These are phyloP conservation scores for Fusarium staphyleae DNA, from an alignment of 2,329 filamentous ascomycete genomes.

Conservation along the genomic window DNA sequence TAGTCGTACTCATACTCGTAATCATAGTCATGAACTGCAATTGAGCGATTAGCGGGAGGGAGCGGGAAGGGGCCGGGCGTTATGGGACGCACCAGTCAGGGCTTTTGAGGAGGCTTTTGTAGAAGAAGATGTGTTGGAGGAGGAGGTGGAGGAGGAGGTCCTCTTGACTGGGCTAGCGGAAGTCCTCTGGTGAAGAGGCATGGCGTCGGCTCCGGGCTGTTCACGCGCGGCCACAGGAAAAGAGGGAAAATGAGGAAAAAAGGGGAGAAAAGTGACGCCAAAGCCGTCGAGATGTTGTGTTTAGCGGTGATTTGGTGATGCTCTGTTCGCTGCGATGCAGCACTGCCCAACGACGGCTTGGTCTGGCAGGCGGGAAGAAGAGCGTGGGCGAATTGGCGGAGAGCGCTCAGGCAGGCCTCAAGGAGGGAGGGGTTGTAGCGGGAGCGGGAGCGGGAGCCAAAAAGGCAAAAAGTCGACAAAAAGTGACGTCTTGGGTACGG, in stretches of 20 bases:
- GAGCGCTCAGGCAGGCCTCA: conserved; percentile 27
- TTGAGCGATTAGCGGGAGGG: conserved; percentile 23
- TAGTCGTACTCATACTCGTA: conserved; percentile 39
- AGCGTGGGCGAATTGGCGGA: conserved; percentile 35
- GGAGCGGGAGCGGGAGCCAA: conserved; percentile 38
- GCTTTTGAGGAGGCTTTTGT: conserved; percentile 34
- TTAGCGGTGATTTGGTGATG: conserved; percentile 31
- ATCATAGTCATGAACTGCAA: conserved; percentile 33
- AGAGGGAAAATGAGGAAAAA: conserved; percentile 22
- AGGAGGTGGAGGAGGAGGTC: conserved; percentile 19
- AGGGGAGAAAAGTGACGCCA: conserved; percentile 17
- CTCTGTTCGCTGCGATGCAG: conserved; percentile 40
- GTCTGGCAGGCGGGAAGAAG: conserved; percentile 40
- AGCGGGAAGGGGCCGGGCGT: conserved; percentile 19
- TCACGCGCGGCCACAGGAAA: conserved; percentile 33
- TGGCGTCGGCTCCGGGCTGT: conserved; percentile 33
- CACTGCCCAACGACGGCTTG: conserved; percentile 42
- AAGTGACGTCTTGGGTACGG: conserved; percentile 31
- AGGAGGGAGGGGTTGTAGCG: conserved; percentile 30
- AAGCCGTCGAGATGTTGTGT: conserved; percentile 29
- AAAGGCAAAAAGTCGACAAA: conserved; percentile 22
- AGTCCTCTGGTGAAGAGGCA: conserved; percentile 42
- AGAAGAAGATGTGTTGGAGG: conserved; percentile 11
- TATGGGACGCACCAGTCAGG: conserved; percentile 34
- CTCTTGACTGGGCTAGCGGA: conserved; percentile 41